Evolutionary conservation across 2,329 filamentous ascomycete genomes (phyloP), one percentile per base, ranked within the genome.

Genomic region (Hymenoscyphus salicellus): DNA sequence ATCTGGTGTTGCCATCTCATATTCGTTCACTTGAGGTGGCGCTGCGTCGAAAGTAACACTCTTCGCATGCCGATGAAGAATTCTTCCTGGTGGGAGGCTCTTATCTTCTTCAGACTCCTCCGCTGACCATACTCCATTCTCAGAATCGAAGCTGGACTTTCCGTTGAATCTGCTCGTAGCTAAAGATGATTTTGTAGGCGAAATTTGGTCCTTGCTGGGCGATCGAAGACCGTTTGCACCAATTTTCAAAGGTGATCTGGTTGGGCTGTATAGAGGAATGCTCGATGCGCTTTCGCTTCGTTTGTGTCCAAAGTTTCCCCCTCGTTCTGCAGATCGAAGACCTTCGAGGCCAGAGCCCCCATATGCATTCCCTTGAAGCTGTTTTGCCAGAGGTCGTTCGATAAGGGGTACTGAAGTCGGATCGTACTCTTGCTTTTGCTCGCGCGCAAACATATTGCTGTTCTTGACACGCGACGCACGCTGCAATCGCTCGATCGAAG

Each of bases 41-140:
- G 92, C 93, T 43, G 89, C 90, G 78, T 98, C 93, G 75, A 99
- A 99, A 0, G 94, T 99, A 65, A 99, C 95, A 73, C 93, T 97
- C 82, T 99, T 99, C 58, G 92, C 89, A 78, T 97, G 91, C 62
- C 93, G 90, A 75, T 92, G 90, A 52, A 93, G 82, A 14, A 83
- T 84, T 69, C 86, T 87, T 62, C 90, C 89, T 6, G 85, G 85
- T 41, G 87, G 85, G 17, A 89, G 79, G 60, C 87, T 79, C 55
- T 81, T 81, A 52, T 89, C 85, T 43, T 84, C 81, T 49, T 83
- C 80, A 20, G 85, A 84, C 52, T 91, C 88, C 4, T 86, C 83
- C 66, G 87, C 86, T 20, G 89, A 87, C 85, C 89, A 91, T 26
- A 87, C 84, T 30, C 85, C 85, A 60, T 79, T 86, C 67, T 91